These are phyloP conservation scores for Acmispon strigosus DNA, from an alignment of 306 rosid species.

Conservation along the genomic window DNA sequence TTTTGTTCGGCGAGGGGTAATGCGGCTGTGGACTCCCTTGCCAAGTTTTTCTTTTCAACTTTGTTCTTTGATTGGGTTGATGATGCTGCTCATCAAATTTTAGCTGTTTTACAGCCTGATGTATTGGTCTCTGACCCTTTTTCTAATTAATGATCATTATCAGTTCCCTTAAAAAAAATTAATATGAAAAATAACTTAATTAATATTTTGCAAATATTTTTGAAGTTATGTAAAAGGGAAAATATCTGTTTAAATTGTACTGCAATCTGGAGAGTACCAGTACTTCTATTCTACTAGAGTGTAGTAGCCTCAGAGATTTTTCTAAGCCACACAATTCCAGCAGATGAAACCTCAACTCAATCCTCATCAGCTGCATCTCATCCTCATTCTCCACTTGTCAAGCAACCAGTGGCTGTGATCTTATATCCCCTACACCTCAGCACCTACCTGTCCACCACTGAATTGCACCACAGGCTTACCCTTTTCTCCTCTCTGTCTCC, in stretches of 20 bases:
- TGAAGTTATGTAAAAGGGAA: too few relatives aligned
- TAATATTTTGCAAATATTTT: too few relatives aligned
- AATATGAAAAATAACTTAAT: too few relatives aligned
- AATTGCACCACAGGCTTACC: slow-evolving; percentile 9
- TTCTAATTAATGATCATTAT: too few relatives aligned
- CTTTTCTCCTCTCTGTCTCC: background rate
- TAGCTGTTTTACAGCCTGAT: too few relatives aligned
- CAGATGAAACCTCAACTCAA: slow-evolving; percentile 12
- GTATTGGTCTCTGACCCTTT: too few relatives aligned
- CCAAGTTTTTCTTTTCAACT: too few relatives aligned
- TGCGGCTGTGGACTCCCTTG: too few relatives aligned
- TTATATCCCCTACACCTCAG: slow-evolving; percentile 27
- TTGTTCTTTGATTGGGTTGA: too few relatives aligned
- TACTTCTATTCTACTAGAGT: background rate
- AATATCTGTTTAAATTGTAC: background rate
- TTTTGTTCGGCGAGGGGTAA: too few relatives aligned
- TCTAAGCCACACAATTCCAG: slow-evolving; percentile 25
- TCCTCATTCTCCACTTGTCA: slow-evolving; percentile 29
- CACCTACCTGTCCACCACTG: slow-evolving; percentile 15
- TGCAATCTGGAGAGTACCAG: background rate
- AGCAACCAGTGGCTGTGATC: background rate
- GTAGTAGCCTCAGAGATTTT: background rate
- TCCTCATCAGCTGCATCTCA: slow-evolving; percentile 30
- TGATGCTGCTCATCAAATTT: too few relatives aligned
- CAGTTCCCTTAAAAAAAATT: too few relatives aligned